Evolutionary conservation across 257 asterid genomes (phyloP).

Genomic region (Solanum ossicruentum): DNA sequence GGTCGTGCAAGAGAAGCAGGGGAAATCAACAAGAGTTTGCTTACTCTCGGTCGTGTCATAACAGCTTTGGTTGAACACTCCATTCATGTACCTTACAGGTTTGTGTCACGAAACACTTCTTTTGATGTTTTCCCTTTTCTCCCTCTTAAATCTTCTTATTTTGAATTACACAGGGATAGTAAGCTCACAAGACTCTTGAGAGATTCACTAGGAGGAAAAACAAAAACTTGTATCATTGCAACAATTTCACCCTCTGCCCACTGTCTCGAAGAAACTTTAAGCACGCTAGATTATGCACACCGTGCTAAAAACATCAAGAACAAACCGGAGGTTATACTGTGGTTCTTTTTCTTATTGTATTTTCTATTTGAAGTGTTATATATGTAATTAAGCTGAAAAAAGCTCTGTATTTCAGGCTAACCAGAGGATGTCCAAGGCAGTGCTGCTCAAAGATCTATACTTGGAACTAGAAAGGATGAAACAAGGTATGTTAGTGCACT

Average conservation of each 20-base stretch:
- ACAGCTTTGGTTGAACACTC: constrained; percentile 77
- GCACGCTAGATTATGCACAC: constrained; percentile 75
- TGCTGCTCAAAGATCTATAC: constrained; percentile 66
- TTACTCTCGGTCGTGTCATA: constrained; percentile 78
- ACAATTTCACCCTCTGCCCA: constrained; percentile 71
- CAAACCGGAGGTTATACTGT: constrained; percentile 57
- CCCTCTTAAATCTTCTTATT: background rate
- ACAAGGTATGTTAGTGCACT: constrained; percentile 37
- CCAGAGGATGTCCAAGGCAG: constrained; percentile 62
- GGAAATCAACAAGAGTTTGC: constrained; percentile 81
- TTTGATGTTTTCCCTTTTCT: background rate
- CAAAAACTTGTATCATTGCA: constrained; percentile 80
- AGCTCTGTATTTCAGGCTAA: constrained; percentile 45
- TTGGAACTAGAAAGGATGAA: constrained; percentile 75
- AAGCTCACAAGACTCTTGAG: constrained; percentile 76
- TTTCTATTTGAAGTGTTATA: background rate
- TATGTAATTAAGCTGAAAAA: constrained; percentile 12
- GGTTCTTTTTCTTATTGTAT: background rate
- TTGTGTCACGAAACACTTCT: constrained; percentile 1
- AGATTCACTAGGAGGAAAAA: constrained; percentile 84
- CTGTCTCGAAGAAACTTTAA: constrained; percentile 68
- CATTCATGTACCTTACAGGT: constrained; percentile 82
- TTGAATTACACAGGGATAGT: constrained; percentile 49
- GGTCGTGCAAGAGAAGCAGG: constrained; percentile 95
- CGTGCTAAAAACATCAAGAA: constrained; percentile 84